These are phyloP conservation scores for Dryas alaskensis DNA, from an alignment of 306 rosid genomes.

Conservation along the genomic window DNA sequence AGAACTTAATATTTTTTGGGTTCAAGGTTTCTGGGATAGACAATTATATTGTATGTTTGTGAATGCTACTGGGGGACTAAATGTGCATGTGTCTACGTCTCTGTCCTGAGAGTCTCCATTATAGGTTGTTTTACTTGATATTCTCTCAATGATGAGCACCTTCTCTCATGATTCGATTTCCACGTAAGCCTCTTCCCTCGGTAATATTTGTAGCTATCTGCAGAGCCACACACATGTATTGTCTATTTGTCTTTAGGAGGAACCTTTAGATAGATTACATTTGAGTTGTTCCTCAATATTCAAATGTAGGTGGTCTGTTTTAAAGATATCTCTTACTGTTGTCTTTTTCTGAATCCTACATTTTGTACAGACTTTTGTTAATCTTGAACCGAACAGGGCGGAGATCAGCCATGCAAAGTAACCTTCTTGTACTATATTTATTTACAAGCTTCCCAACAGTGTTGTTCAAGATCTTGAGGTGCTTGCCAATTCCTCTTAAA, in stretches of 20 bases:
- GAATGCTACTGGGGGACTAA: not conserved
- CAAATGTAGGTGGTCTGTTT: not conserved
- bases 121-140: not conserved
- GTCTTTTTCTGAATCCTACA: not conserved
- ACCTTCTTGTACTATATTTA: slow-evolving; percentile 37
- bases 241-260: slow-evolving; percentile 8
- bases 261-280: not conserved
- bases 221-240: not conserved
- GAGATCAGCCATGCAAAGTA: slow-evolving; percentile 36
- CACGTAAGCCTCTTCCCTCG: not conserved
- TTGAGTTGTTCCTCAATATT: not conserved
- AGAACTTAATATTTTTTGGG: not conserved
- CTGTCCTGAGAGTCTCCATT: not conserved
- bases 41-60: not conserved
- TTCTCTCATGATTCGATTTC: not conserved
- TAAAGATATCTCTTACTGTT: slow-evolving; percentile 1
- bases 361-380: slow-evolving; percentile 36
- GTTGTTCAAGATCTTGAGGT: slow-evolving; percentile 43
- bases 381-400: slow-evolving; percentile 35
- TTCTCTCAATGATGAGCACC: not conserved
- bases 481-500: not conserved
- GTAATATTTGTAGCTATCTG: not conserved
- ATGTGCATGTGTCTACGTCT: not conserved
- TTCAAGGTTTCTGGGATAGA: not conserved
- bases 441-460: slow-evolving; percentile 39